Evolutionary conservation across 108 stramenopile species (phyloP).

Genomic region (Nitzschia putrida): DNA sequence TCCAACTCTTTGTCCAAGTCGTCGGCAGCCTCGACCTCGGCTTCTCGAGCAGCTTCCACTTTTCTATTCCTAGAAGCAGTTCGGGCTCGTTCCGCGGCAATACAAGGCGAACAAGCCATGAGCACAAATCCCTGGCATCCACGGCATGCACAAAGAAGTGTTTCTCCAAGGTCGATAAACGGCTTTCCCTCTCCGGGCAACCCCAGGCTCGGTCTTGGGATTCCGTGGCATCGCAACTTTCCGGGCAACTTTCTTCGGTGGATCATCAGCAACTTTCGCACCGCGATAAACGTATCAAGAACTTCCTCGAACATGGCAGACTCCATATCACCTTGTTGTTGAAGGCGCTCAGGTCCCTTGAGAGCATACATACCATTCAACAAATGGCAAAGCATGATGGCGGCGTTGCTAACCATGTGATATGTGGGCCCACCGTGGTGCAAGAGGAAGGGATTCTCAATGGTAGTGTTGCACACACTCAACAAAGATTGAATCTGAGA

Average conservation of each 20-base stretch:
- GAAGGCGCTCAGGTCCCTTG: slow-evolving; percentile 39
- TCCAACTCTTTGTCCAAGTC: slow-evolving; percentile 66
- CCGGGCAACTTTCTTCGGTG: slow-evolving; percentile 81
- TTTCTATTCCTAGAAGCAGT: slow-evolving; percentile 36
- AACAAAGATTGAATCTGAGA: slow-evolving; percentile 77
- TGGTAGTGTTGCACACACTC: slow-evolving; percentile 76
- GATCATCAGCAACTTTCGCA: slow-evolving; percentile 71
- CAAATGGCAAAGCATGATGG: slow-evolving; percentile 80
- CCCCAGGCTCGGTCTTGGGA: slow-evolving; percentile 69
- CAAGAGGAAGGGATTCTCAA: slow-evolving; percentile 79
- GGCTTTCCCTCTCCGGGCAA: slow-evolving; percentile 47
- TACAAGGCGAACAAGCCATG: slow-evolving; percentile 88
- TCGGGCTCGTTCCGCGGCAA: slow-evolving; percentile 76
- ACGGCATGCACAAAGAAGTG: slow-evolving; percentile 74
- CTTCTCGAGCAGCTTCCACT: slow-evolving; percentile 43
- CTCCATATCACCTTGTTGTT: slow-evolving; percentile 56
- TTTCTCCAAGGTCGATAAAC: slow-evolving; percentile 82
- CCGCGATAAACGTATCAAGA: slow-evolving; percentile 73
- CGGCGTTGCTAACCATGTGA: slow-evolving; percentile 83
- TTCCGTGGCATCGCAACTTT: slow-evolving; percentile 78
- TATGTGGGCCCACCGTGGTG: slow-evolving; percentile 82
- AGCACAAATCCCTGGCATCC: slow-evolving; percentile 90
- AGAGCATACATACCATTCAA: slow-evolving; percentile 81
- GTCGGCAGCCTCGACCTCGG: slow-evolving; percentile 44
- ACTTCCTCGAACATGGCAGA: slow-evolving; percentile 81